Evolutionary conservation across 257 asterid genomes (phyloP), one percentile per base, ranked within the genome.

Genomic region (Fraxinus americana): DNA sequence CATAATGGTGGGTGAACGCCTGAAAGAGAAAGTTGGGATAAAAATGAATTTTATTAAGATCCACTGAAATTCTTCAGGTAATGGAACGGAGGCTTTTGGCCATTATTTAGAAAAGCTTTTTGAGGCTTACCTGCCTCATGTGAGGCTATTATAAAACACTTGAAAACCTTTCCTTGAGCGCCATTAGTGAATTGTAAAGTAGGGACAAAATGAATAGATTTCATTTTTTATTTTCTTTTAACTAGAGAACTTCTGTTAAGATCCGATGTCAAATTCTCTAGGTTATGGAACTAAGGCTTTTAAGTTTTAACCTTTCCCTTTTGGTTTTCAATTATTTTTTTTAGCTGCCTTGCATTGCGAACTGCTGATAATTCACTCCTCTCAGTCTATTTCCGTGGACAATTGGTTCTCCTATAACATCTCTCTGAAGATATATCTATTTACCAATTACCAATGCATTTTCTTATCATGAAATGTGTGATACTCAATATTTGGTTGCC

Each of bases 401-500:
- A 79, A 50, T 78, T 27, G 54, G 67, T 38, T 78, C 67, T 38
- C 72, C 63, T n/a, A 11, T 43, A 43, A 12, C 27, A 70, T 59
- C n/a, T 27, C 23, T 29, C n/a, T 23, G 50, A 27, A 63, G 35
- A 21, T 27, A 17, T 32, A 70, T 70, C 9, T 38, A 9, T 41
- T 71, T 71, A 41, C 21, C 25, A 32, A 75, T 68, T 54, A 41
- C 71, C 70, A 48, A n/a, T 30, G 12, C 10, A 59, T 59, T 5
- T 59, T n/a, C 29, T n/a, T 2, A 4, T 19, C 2, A 25, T 54
- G 5, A 19, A 19, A 48, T 48, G 16, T 45, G 73, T 25, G n/a
- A 72, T n/a, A 19, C 66, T 57, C 29, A 8, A n/a, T 59, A 21
- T n/a, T 8, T 7, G 29, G 14, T 71, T 36, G 36, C 27, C 79